phyloP scores from a whole-genome alignment of 2,329 filamentous ascomycete genomes.

The Clonostachys byssicola region DNA sequence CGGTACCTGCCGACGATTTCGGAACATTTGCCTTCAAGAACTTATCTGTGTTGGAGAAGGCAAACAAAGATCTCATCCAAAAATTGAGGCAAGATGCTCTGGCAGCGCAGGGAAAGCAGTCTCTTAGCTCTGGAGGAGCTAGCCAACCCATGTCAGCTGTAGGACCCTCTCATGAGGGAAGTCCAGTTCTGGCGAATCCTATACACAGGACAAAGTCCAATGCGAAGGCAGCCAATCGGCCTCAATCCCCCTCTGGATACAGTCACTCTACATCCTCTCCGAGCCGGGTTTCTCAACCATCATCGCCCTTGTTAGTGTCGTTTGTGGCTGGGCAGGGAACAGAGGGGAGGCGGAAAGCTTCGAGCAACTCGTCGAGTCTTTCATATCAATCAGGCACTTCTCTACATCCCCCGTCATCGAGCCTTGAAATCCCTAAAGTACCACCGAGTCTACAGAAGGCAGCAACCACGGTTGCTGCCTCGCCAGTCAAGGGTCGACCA shows the following conservation, averaged over 20 bases:
- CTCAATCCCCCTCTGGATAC: conserved; percentile 79
- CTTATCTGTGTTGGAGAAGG: conserved; percentile 90
- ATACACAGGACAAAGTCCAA: conserved; percentile 80
- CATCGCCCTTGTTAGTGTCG: conserved; percentile 80
- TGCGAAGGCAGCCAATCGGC: conserved; percentile 72
- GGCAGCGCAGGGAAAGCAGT: conserved; percentile 55
- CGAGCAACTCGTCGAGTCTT: conserved; percentile 79
- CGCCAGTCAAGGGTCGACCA: conserved; percentile 54
- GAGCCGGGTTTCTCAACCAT: conserved; percentile 70
- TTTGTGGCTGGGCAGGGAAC: conserved; percentile 82
- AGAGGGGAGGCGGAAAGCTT: conserved; percentile 82
- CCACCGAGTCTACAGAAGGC: conserved; percentile 57
- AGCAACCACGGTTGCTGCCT: conserved; percentile 46
- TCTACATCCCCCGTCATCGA: conserved; percentile 59
- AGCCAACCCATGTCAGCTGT: conserved; percentile 45
- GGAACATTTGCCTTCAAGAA: conserved; percentile 98
- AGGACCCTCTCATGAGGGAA: conserved; percentile 68
- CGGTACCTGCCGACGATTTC: conserved; percentile 86
- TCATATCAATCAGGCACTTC: conserved; percentile 67
- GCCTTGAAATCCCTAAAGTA: conserved; percentile 68
- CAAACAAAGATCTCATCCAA: conserved; percentile 98
- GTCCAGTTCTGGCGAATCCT: conserved; percentile 75
- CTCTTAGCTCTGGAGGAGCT: conserved; percentile 34
- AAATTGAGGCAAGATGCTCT: conserved; percentile 90
- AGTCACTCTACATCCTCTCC: conserved; percentile 83